These are phyloP conservation scores for Basipetospora chlamydospora DNA, from an alignment of 2,329 filamentous ascomycete species.

Conservation along the genomic window DNA sequence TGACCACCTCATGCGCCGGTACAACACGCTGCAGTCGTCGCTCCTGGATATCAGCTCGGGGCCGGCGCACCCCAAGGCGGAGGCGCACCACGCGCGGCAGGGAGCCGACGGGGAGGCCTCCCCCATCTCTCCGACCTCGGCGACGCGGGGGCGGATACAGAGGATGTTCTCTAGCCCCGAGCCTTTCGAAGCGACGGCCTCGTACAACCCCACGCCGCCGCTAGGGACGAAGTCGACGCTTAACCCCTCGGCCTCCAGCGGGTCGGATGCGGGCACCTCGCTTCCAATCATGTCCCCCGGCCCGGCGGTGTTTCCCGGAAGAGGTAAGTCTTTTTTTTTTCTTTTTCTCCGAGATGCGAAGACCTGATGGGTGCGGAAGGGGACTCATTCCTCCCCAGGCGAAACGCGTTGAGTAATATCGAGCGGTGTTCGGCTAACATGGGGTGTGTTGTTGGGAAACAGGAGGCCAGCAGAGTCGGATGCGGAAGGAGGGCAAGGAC, in stretches of 20 bases:
- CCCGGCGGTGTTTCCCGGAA: slow-evolving; percentile 27
- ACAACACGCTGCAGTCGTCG: slow-evolving; percentile 34
- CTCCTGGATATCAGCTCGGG: slow-evolving; percentile 27
- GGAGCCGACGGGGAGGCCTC: slow-evolving; percentile 10
- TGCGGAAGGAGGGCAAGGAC: slow-evolving; percentile 33
- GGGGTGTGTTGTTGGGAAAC: too few relatives aligned
- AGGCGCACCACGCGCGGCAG: not conserved
- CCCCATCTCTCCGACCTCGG: slow-evolving; percentile 10
- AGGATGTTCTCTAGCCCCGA: slow-evolving; percentile 31
- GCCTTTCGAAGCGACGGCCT: slow-evolving; percentile 23
- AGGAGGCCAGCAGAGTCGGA: slow-evolving; percentile 33
- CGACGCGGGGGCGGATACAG: slow-evolving; percentile 16
- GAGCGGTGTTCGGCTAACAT: too few relatives aligned
- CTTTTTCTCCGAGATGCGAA: too few relatives aligned
- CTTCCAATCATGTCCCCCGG: not conserved
- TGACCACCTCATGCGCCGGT: slow-evolving; percentile 33
- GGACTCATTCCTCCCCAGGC: too few relatives aligned
- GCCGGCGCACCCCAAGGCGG: not conserved
- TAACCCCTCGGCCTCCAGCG: slow-evolving; percentile 7
- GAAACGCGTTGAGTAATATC: too few relatives aligned
- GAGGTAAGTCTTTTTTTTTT: slow-evolving; percentile 22
- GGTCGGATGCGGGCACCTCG: not conserved
- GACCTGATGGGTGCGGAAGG: too few relatives aligned
- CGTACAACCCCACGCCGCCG: slow-evolving; percentile 13
- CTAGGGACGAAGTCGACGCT: slow-evolving; percentile 14